phyloP scores from a whole-genome alignment of 805 yeast species.

The Ogataea corticis region DNA sequence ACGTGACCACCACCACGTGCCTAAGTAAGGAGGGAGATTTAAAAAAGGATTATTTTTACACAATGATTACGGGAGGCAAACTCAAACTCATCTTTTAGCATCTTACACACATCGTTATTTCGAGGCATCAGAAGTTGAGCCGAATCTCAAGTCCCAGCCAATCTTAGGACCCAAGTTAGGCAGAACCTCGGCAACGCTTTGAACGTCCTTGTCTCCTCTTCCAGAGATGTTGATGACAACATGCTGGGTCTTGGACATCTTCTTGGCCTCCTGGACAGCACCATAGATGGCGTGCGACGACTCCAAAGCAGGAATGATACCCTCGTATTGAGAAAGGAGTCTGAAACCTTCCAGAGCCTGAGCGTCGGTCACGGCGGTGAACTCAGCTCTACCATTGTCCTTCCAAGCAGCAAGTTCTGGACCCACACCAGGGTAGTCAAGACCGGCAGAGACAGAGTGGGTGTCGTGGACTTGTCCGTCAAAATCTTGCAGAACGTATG shows the following conservation, averaged over 20 bases:
- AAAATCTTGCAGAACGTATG: conserved; percentile 83
- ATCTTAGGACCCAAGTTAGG: conserved; percentile 89
- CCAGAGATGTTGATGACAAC: conserved; percentile 91
- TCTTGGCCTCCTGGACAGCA: conserved; percentile 85
- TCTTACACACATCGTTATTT: conserved; percentile 14
- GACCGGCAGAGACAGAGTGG: conserved; percentile 96
- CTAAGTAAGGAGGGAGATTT: too few species aligned
- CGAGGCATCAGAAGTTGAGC: conserved; percentile 38
- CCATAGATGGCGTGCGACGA: conserved; percentile 96
- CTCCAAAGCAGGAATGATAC: conserved; percentile 98
- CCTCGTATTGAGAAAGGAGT: conserved; percentile 87
- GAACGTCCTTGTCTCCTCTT: conserved; percentile 99
- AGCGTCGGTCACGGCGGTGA: conserved; percentile 92
- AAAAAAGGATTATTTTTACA: too few species aligned
- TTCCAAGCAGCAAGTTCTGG: conserved; percentile 98
- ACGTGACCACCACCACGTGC: too few species aligned
- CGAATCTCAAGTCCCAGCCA: conserved; percentile 95
- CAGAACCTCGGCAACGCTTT: conserved; percentile 91
- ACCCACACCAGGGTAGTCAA: conserved; percentile 99
- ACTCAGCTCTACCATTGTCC: conserved; percentile 86
- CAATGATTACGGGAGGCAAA: neutral
- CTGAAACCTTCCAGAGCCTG: conserved; percentile 91
- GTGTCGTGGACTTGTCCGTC: conserved; percentile 99
- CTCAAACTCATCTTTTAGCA: neutral
- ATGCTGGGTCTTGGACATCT: conserved; percentile 74